A percentile compares a stretch with the other conserved stretches of the same genome.
Evolutionary conservation across 169 alveolate genomes (phyloP).

Genomic region (Cryptosporidium felis): DNA sequence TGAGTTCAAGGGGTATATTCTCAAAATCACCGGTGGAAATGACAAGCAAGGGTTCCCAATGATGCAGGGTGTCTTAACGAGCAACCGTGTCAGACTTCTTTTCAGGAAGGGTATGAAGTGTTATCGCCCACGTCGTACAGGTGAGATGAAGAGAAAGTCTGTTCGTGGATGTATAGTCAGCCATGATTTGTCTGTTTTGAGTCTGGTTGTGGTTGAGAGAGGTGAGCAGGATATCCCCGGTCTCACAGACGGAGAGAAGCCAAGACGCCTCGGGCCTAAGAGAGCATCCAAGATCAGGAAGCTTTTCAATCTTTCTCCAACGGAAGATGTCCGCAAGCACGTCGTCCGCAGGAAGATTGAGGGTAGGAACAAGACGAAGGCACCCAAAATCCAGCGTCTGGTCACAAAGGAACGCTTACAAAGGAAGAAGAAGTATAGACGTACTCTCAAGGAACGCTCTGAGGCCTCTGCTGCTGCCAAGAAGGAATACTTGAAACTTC

Average conservation of each 20-base stretch:
- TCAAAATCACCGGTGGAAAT: slow-evolving; percentile 97
- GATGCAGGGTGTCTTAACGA: slow-evolving; percentile 98
- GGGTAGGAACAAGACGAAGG: slow-evolving; percentile 92
- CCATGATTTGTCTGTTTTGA: slow-evolving; percentile 96
- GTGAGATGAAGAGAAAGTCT: slow-evolving; percentile 98
- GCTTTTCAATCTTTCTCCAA: slow-evolving; percentile 91
- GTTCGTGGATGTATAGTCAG: slow-evolving; percentile 99
- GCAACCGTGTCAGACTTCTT: slow-evolving; percentile 84
- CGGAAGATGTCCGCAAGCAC: slow-evolving; percentile 95
- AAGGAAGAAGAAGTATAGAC: slow-evolving; percentile 89
- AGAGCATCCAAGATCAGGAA: slow-evolving; percentile 97
- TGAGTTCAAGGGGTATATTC: slow-evolving; percentile 96
- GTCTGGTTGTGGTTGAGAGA: slow-evolving; percentile 94
- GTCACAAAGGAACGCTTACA: slow-evolving; percentile 97
- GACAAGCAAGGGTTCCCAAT: slow-evolving; percentile 99
- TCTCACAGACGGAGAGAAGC: slow-evolving; percentile 94
- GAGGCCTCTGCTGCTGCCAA: slow-evolving; percentile 55
- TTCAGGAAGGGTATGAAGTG: slow-evolving; percentile 89
- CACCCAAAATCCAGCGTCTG: slow-evolving; percentile 99
- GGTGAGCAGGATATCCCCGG: slow-evolving; percentile 97
- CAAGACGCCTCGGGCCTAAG: slow-evolving; percentile 99
- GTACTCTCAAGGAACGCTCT: slow-evolving; percentile 60
- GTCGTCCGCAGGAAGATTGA: slow-evolving; percentile 90
- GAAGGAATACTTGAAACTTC: slow-evolving; percentile 57
- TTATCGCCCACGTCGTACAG: slow-evolving; percentile 97